Percentiles rank a stretch among this genome's conserved stretches.
These are phyloP conservation scores for Acanthamoeba castellanii DNA, from an alignment of 208 protist species.

Conservation along the genomic window DNA sequence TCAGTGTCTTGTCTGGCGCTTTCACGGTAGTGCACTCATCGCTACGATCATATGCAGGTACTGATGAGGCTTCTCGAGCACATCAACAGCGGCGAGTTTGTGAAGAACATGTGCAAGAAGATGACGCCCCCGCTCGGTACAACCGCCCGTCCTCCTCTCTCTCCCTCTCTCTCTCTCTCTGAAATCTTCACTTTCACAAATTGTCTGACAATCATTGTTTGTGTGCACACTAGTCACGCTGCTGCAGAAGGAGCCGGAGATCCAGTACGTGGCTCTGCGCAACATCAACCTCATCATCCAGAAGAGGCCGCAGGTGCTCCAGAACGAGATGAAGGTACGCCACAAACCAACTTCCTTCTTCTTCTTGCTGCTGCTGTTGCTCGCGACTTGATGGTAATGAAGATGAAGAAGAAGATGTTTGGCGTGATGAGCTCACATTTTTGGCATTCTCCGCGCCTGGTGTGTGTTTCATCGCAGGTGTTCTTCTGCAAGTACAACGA, in stretches of 20 bases:
- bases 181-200: neutral
- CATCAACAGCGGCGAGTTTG: slow-evolving; percentile 84
- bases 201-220: neutral
- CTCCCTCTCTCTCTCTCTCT: slow-evolving; percentile 16
- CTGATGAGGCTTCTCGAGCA: slow-evolving; percentile 89
- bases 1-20: no score
- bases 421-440: neutral
- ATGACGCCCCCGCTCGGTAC: slow-evolving; percentile 96
- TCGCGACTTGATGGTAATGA: no score
- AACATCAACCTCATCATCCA: slow-evolving; percentile 99
- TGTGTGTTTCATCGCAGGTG: slow-evolving; percentile 74
- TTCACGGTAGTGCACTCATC: no score
- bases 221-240: slow-evolving; percentile 83
- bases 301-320: slow-evolving; percentile 94
- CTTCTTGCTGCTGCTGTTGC: no score
- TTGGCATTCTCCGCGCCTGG: neutral
- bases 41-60: slow-evolving; percentile 4
- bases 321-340: slow-evolving; percentile 89
- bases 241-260: slow-evolving; percentile 94
- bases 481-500: slow-evolving; percentile 99
- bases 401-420: no score
- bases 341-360: no score
- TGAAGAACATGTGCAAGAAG: slow-evolving; percentile 91
- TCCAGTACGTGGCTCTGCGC: slow-evolving; percentile 98
- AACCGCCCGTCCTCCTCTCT: neutral